Percentiles rank a stretch among this genome's conserved stretches.
Evolutionary conservation across 305 asterid species (phyloP).

Genomic region (Solanum chacoense): DNA sequence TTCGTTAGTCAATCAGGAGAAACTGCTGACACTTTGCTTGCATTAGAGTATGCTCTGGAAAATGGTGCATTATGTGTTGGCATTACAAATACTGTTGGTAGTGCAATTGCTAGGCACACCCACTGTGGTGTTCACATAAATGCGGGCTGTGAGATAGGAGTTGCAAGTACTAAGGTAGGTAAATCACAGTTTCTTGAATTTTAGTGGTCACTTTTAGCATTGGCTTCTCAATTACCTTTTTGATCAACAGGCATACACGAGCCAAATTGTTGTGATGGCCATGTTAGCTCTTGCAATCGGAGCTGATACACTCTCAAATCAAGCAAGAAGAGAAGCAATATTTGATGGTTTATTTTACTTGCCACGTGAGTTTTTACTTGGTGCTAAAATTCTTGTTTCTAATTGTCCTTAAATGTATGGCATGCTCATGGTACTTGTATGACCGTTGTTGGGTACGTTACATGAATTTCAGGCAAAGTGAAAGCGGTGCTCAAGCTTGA

Average conservation of each 20-base stretch:
- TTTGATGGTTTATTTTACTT: constrained; percentile 79
- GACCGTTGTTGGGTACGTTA: neutral
- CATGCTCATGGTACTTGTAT: neutral
- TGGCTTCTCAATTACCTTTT: constrained; percentile 4
- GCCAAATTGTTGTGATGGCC: constrained; percentile 97
- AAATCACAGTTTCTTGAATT: neutral
- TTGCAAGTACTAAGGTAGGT: constrained; percentile 89
- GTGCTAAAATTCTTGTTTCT: constrained; percentile 4
- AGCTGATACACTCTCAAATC: constrained; percentile 71
- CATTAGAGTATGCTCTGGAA: constrained; percentile 86
- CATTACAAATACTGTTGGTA: constrained; percentile 91
- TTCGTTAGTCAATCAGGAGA: constrained; percentile 98
- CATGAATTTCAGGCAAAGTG: constrained; percentile 50
- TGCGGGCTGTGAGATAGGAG: constrained; percentile 98
- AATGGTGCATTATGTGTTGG: constrained; percentile 95
- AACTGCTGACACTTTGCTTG: constrained; percentile 93
- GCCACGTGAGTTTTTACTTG: constrained; percentile 50
- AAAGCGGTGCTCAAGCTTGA: constrained; percentile 91
- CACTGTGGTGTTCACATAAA: constrained; percentile 95
- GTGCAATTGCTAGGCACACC: constrained; percentile 96
- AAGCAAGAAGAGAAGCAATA: constrained; percentile 74
- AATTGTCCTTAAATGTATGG: neutral
- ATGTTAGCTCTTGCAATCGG: constrained; percentile 98
- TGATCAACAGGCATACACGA: constrained; percentile 76
- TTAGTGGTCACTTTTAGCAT: neutral